phyloP scores from a whole-genome alignment of 2,329 filamentous ascomycete species.

The Gnomoniopsis sp. region DNA sequence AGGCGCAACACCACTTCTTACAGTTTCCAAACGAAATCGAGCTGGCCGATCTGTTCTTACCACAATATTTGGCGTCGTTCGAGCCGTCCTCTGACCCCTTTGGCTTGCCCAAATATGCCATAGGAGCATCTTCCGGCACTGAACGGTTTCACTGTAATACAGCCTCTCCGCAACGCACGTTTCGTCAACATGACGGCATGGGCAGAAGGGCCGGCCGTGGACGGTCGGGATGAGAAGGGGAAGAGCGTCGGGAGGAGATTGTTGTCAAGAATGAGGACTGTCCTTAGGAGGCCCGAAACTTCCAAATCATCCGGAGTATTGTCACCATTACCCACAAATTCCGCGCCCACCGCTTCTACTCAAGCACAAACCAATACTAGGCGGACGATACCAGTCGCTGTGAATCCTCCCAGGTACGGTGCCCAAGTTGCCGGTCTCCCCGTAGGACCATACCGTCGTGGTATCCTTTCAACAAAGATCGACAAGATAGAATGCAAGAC shows the following conservation, averaged over 20 bases:
- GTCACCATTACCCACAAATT: slow-evolving; percentile 18
- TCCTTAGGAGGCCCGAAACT: slow-evolving; percentile 42
- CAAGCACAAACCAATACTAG: background rate
- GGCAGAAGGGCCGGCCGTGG: slow-evolving; percentile 34
- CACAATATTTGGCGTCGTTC: background rate
- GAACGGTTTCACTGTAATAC: background rate
- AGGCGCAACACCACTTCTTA: background rate
- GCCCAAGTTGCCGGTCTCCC: background rate
- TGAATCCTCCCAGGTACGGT: background rate
- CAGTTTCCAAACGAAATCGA: background rate
- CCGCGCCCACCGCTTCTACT: background rate
- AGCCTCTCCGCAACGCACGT: background rate
- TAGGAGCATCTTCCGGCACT: background rate
- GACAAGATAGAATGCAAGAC: background rate
- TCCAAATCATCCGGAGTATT: slow-evolving; percentile 26
- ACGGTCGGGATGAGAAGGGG: slow-evolving; percentile 38
- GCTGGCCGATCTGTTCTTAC: background rate
- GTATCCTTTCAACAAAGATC: no score
- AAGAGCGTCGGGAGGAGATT: slow-evolving; percentile 44
- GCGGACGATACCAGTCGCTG: no score
- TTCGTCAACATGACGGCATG: slow-evolving; percentile 39
- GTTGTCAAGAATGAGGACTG: slow-evolving; percentile 47
- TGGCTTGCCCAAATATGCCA: background rate
- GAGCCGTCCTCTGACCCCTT: background rate
- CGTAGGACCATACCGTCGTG: no score